A percentile compares a stretch with the other conserved stretches of the same genome.
These are phyloP conservation scores for Nitzschia inconspicua DNA, from an alignment of 108 stramenopile genomes.

Conservation along the genomic window DNA sequence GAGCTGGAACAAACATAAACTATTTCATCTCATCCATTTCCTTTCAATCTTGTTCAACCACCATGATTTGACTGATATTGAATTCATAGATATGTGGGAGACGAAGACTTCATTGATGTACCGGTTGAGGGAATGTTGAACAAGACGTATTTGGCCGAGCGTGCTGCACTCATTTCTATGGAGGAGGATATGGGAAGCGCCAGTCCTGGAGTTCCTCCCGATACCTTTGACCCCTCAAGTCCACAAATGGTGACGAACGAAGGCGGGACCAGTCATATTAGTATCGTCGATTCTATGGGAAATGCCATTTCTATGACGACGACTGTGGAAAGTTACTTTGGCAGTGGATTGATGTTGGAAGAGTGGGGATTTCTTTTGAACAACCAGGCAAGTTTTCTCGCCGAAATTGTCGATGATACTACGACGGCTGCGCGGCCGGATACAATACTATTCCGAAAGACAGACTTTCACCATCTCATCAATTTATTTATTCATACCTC, in stretches of 20 bases:
- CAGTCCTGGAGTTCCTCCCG: background rate
- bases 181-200: background rate
- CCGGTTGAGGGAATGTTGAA: background rate
- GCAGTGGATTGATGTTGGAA: conserved; percentile 13
- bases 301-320: conserved; percentile 35
- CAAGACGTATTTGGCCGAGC: background rate
- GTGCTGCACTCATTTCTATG: background rate
- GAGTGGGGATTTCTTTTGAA: conserved; percentile 5
- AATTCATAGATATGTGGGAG: background rate
- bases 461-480: no score
- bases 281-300: conserved; percentile 30
- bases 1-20: no score
- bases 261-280: conserved; percentile 41
- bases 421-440: no score
- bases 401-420: no score
- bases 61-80: no score
- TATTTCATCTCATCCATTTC: no score
- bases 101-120: background rate
- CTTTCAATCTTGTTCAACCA: no score
- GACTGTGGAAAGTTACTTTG: conserved; percentile 42
- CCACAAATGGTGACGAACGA: background rate
- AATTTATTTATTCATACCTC: no score
- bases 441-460: no score
- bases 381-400: no score
- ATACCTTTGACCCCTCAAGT: background rate